Evolutionary conservation across 495 filamentous ascomycete genomes (phyloP).

Genomic region (Talaromyces thailandensis): DNA sequence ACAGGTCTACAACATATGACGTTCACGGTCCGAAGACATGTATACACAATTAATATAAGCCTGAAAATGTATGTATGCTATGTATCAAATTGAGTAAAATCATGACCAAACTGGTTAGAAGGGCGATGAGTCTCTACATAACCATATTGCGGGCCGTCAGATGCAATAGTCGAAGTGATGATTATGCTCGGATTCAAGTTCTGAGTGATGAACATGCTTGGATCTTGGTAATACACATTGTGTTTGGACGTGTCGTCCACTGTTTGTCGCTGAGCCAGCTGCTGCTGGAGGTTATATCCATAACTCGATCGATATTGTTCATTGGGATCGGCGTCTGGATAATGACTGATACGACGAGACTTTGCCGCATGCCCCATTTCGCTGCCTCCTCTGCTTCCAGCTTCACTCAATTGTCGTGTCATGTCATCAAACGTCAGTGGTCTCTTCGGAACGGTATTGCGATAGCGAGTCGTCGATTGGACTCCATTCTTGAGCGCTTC

Average conservation of each 20-base stretch:
- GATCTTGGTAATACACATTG: not conserved
- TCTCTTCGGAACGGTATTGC: slow-evolving; percentile 46
- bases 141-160: not conserved
- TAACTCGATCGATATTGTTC: not conserved
- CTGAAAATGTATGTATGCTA: not conserved
- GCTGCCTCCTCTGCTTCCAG: slow-evolving; percentile 49
- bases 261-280: not conserved
- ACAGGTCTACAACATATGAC: not conserved
- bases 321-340: not conserved
- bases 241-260: not conserved
- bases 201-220: not conserved
- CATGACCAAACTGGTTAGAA: not conserved
- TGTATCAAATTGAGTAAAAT: not conserved
- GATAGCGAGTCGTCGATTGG: slow-evolving; percentile 67
- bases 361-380: slow-evolving; percentile 29
- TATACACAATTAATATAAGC: not conserved
- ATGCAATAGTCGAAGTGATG: not conserved
- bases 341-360: slow-evolving; percentile 4
- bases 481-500: slow-evolving; percentile 53
- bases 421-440: slow-evolving; percentile 28
- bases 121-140: not conserved
- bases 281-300: not conserved
- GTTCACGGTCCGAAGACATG: not conserved
- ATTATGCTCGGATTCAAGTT: not conserved
- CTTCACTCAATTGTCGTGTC: slow-evolving; percentile 40